Conservation (phyloP, 768 basidiomycete species). For the Pisolithus albus region DNA sequence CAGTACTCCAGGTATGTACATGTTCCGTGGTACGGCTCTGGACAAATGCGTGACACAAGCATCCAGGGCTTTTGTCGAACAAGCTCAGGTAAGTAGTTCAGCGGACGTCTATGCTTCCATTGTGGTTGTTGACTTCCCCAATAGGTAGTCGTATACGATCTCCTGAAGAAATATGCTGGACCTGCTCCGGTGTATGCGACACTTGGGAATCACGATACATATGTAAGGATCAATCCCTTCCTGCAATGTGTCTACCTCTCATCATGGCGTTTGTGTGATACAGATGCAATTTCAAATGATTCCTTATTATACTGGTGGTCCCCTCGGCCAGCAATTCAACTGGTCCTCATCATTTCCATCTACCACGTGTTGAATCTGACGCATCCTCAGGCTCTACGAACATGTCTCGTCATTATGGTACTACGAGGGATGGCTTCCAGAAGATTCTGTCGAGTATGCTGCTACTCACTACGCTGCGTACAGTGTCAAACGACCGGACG, state of each 20-base stretch:
- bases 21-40: too few relatives aligned
- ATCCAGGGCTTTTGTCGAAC: slow-evolving; percentile 54
- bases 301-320: slow-evolving; percentile 31
- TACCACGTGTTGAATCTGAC: too few relatives aligned
- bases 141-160: slow-evolving; percentile 53
- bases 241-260: too few relatives aligned
- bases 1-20: too few relatives aligned
- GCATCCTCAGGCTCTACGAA: slow-evolving; percentile 38
- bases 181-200: slow-evolving; percentile 62
- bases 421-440: slow-evolving; percentile 39
- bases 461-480: slow-evolving; percentile 44
- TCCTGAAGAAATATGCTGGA: slow-evolving; percentile 52
- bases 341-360: slow-evolving; percentile 21
- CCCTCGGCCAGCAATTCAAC: slow-evolving; percentile 33
- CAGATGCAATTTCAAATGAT: slow-evolving; percentile 28
- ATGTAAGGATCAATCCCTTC: slow-evolving; percentile 24
- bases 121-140: background rate
- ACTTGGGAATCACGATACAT: slow-evolving; percentile 70
- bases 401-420: slow-evolving; percentile 41
- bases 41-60: too few relatives aligned
- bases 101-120: background rate
- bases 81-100: slow-evolving; percentile 42
- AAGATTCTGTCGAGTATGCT: slow-evolving; percentile 31
- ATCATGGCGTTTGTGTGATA: too few relatives aligned
- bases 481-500: slow-evolving; percentile 36